Conservation (phyloP, 2,329 filamentous ascomycete species). For the Microdochium bolleyi region DNA sequence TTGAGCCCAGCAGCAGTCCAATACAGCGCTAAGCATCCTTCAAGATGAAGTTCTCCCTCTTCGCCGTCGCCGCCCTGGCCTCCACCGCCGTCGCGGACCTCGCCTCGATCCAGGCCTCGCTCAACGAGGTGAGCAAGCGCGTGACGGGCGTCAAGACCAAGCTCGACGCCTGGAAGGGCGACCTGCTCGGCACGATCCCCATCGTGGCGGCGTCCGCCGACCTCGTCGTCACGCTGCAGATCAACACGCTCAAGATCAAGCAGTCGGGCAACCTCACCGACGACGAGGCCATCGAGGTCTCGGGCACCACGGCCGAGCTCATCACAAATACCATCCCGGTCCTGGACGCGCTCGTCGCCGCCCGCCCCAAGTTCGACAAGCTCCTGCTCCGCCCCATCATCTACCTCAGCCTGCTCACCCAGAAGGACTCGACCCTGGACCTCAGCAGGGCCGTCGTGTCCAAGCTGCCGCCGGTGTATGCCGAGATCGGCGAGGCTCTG, state of each 20-base stretch:
- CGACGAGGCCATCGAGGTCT: constrained; percentile 29
- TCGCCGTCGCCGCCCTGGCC: constrained; percentile 6
- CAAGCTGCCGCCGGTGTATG: constrained; percentile 28
- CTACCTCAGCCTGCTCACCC: constrained; percentile 28
- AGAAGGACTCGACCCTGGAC: constrained; percentile 29
- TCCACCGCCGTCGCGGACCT: constrained; percentile 19
- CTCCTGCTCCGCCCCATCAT: constrained; percentile 33
- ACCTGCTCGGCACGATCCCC: constrained; percentile 26
- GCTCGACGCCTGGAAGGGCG: constrained; percentile 28
- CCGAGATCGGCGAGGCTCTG: constrained; percentile 22
- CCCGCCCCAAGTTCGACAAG: constrained; percentile 35
- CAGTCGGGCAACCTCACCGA: constrained; percentile 26
- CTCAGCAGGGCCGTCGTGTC: constrained; percentile 26
- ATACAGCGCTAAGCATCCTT: too few species aligned
- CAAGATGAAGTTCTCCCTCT: constrained; percentile 6
- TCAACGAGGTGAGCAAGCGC: constrained; percentile 22
- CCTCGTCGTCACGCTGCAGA: constrained; percentile 30
- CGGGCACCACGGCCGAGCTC: constrained; percentile 24
- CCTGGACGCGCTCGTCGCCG: constrained; percentile 25
- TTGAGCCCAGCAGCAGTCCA: too few species aligned
- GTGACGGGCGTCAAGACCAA: constrained; percentile 24
- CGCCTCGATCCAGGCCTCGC: constrained; percentile 23
- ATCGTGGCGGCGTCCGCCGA: constrained; percentile 28
- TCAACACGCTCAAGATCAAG: constrained; percentile 26
- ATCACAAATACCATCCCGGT: constrained; percentile 27